Evolutionary conservation across 2,329 filamentous ascomycete species (phyloP).

Genomic region (Paraconiothyrium sp.): DNA sequence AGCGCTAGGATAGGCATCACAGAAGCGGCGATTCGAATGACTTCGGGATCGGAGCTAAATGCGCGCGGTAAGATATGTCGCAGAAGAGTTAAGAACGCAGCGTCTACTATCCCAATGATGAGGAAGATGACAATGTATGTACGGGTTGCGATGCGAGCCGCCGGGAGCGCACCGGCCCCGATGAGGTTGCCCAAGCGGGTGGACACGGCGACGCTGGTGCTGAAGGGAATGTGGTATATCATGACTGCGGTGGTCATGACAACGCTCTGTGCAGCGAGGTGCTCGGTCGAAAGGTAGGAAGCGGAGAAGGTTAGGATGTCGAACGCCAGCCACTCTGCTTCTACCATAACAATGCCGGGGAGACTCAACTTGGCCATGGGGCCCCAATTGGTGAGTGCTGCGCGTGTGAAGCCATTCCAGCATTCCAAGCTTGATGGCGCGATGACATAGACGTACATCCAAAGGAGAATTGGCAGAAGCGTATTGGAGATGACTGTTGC

Average conservation of each 20-base stretch:
- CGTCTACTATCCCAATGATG: conserved; percentile 48
- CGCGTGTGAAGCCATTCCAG: conserved; percentile 78
- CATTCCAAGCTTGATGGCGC: conserved; percentile 53
- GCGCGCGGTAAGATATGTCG: conserved; percentile 45
- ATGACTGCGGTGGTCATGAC: conserved; percentile 47
- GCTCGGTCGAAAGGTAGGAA: conserved; percentile 79
- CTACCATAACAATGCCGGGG: conserved; percentile 91
- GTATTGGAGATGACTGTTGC: conserved; percentile 61
- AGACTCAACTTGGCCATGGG: conserved; percentile 89
- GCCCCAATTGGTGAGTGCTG: conserved; percentile 77
- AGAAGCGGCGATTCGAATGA: conserved; percentile 43
- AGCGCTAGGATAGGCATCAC: conserved; percentile 48
- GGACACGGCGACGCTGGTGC: conserved; percentile 45
- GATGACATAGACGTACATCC: conserved; percentile 57
- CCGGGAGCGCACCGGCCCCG: conserved; percentile 46
- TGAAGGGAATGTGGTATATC: conserved; percentile 54
- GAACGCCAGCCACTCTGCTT: conserved; percentile 65
- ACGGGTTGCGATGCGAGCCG: conserved; percentile 46
- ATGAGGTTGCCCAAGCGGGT: conserved; percentile 53
- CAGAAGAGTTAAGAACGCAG: conserved; percentile 38
- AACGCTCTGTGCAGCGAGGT: conserved; percentile 79
- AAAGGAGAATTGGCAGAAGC: conserved; percentile 59
- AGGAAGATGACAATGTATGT: conserved; percentile 46
- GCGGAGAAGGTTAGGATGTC: conserved; percentile 72
- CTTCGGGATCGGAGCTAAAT: conserved; percentile 48